Evolutionary conservation across 1,284 basidiomycete species (phyloP).

Genomic region (Vanrija sp.): DNA sequence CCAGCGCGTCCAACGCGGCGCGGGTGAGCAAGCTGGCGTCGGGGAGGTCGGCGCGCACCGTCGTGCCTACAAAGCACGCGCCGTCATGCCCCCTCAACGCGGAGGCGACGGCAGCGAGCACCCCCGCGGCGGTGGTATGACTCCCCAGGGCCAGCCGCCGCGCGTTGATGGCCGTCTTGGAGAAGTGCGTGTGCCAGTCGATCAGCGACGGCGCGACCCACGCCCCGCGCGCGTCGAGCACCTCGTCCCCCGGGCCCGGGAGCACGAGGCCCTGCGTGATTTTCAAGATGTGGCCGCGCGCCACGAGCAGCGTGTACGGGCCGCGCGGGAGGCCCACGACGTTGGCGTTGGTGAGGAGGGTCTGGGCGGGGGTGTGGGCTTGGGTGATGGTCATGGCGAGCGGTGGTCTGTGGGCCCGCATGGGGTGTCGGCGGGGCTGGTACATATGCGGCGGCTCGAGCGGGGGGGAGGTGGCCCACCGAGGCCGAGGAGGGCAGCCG

Average conservation of each 20-base stretch:
- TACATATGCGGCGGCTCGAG: too few relatives aligned
- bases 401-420: too few relatives aligned
- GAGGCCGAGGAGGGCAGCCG: too few relatives aligned
- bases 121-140: slow-evolving; percentile 18
- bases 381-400: too few relatives aligned
- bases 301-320: slow-evolving; percentile 15
- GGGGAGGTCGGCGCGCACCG: slow-evolving; percentile 24
- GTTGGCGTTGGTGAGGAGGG: slow-evolving; percentile 19
- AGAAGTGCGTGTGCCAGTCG: slow-evolving; percentile 32
- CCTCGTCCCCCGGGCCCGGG: not conserved
- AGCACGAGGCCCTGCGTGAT: slow-evolving; percentile 3
- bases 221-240: slow-evolving; percentile 8
- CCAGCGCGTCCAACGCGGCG: slow-evolving; percentile 18
- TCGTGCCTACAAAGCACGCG: slow-evolving; percentile 12
- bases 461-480: too few relatives aligned
- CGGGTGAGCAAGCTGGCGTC: slow-evolving; percentile 26
- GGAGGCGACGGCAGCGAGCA: slow-evolving; percentile 12
- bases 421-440: too few relatives aligned
- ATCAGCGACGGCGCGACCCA: slow-evolving; percentile 10
- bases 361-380: not conserved
- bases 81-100: slow-evolving; percentile 1
- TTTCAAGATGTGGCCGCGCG: slow-evolving; percentile 8
- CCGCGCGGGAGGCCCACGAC: slow-evolving; percentile 18
- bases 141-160: slow-evolving; percentile 22
- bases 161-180: slow-evolving; percentile 20